These are phyloP conservation scores for Cladosporium phlei DNA, from an alignment of 2,329 filamentous ascomycete species.

Conservation along the genomic window DNA sequence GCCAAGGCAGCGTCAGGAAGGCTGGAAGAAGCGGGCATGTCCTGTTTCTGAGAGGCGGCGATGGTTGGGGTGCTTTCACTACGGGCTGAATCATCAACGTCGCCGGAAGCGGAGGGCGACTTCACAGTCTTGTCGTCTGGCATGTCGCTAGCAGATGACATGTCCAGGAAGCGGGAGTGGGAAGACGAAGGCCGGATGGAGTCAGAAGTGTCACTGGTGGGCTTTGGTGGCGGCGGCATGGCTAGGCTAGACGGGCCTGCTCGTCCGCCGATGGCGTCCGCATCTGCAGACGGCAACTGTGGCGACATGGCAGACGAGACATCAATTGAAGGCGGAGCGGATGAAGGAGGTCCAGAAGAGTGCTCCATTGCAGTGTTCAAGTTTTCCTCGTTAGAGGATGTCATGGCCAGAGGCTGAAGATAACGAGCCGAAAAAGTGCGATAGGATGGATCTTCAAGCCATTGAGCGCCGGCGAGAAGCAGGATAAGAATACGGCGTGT, in stretches of 20 bases:
- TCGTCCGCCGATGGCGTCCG: slow-evolving; percentile 2
- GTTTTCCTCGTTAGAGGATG: slow-evolving; percentile 1
- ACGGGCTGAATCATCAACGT: not conserved
- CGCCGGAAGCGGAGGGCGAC: not conserved
- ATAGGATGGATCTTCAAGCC: slow-evolving; percentile 5
- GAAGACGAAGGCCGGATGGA: slow-evolving; percentile 5
- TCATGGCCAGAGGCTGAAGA: slow-evolving; percentile 14
- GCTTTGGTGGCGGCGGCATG: slow-evolving; percentile 13
- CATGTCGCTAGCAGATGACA: not conserved
- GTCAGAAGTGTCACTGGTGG: slow-evolving; percentile 4
- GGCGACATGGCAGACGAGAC: not conserved
- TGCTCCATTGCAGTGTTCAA: not conserved
- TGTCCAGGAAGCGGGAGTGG: not conserved
- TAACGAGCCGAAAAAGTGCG: slow-evolving; percentile 1
- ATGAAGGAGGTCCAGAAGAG: not conserved
- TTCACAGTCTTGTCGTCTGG: not conserved
- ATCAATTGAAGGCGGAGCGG: too few relatives aligned
- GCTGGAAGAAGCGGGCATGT: slow-evolving; percentile 12
- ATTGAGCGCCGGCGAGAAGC: slow-evolving; percentile 6
- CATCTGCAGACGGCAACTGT: not conserved
- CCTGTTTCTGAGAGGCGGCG: slow-evolving; percentile 1
- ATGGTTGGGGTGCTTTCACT: slow-evolving; percentile 6
- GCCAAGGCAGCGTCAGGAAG: slow-evolving; percentile 18
- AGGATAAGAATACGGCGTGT: not conserved
- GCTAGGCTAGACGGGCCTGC: slow-evolving; percentile 10